phyloP scores from a whole-genome alignment of 2,329 filamentous ascomycete genomes.

The Xylaria multiplex region DNA sequence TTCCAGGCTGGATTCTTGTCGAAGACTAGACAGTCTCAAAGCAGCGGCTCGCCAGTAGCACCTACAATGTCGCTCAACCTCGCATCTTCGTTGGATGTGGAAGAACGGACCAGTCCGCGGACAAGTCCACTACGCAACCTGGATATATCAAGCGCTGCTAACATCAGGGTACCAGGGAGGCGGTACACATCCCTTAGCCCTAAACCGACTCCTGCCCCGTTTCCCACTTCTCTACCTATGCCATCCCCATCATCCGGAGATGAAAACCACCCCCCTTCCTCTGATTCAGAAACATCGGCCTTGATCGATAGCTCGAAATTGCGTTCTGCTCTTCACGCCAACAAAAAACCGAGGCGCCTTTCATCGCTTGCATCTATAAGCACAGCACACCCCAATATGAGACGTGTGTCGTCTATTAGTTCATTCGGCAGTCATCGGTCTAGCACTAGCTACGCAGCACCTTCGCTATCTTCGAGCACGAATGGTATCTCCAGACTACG shows the following conservation, averaged over 20 bases:
- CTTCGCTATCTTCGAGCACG: conserved; percentile 58
- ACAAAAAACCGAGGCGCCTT: conserved; percentile 58
- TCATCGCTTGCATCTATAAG: conserved; percentile 50
- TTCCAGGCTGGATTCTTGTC: conserved; percentile 91
- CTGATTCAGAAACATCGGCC: conserved; percentile 60
- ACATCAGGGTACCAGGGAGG: conserved; percentile 60
- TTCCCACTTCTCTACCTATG: conserved; percentile 43
- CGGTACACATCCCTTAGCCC: conserved; percentile 48
- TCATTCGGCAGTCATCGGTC: conserved; percentile 50
- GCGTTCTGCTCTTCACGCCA: conserved; percentile 63
- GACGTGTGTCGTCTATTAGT: conserved; percentile 59
- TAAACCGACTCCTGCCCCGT: conserved; percentile 38
- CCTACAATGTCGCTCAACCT: conserved; percentile 67
- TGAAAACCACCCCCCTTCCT: conserved; percentile 63
- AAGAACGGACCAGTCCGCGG: conserved; percentile 64
- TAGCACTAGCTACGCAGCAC: conserved; percentile 48
- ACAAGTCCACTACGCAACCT: conserved; percentile 60
- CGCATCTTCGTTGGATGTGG: conserved; percentile 64
- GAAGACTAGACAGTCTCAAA: conserved; percentile 58
- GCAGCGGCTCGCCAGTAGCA: conserved; percentile 68
- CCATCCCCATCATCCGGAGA: conserved; percentile 53
- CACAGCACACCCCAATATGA: conserved; percentile 46
- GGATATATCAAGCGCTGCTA: conserved; percentile 59
- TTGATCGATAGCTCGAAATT: conserved; percentile 64
- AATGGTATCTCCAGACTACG: conserved; percentile 67